phyloP scores from a whole-genome alignment of 1,284 basidiomycete genomes.

The Boletus smithii region DNA sequence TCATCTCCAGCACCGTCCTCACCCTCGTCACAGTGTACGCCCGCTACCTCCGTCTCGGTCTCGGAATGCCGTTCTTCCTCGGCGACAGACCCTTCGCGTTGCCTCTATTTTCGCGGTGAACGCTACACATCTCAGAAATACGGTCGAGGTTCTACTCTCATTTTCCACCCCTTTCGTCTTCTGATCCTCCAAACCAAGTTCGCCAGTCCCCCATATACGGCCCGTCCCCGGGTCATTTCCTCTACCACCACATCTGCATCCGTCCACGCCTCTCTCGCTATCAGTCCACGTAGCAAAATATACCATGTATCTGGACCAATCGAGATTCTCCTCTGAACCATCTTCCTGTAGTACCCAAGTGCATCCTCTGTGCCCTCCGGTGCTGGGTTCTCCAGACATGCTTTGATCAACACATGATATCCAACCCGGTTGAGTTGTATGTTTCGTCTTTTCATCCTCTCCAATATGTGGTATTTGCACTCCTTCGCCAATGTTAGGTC shows the following conservation, averaged over 20 bases:
- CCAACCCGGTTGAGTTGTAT: constrained; percentile 56
- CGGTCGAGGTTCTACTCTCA: constrained; percentile 24
- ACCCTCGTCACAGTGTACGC: constrained; percentile 55
- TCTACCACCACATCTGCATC: constrained; percentile 57
- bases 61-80: constrained; percentile 66
- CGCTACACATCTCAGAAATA: constrained; percentile 29
- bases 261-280: constrained; percentile 51
- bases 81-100: constrained; percentile 35
- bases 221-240: constrained; percentile 50
- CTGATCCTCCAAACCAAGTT: constrained; percentile 39
- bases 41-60: constrained; percentile 66
- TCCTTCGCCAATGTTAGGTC: constrained; percentile 41
- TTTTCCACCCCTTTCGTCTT: constrained; percentile 31
- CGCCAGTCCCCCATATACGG: constrained; percentile 38
- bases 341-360: constrained; percentile 61
- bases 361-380: constrained; percentile 52
- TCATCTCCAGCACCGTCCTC: constrained; percentile 11
- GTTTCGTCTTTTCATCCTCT: constrained; percentile 55
- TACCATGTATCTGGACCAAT: constrained; percentile 70
- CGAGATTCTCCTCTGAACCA: constrained; percentile 50
- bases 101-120: constrained; percentile 24
- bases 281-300: constrained; percentile 63
- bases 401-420: constrained; percentile 74
- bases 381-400: constrained; percentile 51
- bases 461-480: constrained; percentile 49